These are phyloP conservation scores for Fusarium fracticaudum DNA, from an alignment of 2,329 filamentous ascomycete genomes.

Conservation along the genomic window DNA sequence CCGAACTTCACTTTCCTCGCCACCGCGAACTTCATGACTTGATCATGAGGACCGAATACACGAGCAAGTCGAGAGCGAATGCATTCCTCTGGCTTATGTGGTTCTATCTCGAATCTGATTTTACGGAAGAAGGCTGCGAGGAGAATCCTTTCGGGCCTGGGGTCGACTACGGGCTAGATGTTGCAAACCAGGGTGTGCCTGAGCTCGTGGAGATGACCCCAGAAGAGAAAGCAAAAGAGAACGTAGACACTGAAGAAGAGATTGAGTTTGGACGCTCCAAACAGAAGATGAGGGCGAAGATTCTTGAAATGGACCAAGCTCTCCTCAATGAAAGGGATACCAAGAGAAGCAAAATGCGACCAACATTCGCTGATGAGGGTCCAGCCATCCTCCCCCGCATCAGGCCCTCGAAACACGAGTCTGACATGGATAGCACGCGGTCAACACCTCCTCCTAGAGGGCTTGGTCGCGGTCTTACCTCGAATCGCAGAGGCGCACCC, in stretches of 20 bases:
- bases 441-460: slow-evolving; percentile 55
- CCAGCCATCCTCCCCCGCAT: slow-evolving; percentile 70
- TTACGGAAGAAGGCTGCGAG: slow-evolving; percentile 84
- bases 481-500: slow-evolving; percentile 54
- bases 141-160: slow-evolving; percentile 89
- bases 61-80: slow-evolving; percentile 81
- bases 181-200: slow-evolving; percentile 76
- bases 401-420: slow-evolving; percentile 68
- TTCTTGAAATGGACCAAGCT: slow-evolving; percentile 78
- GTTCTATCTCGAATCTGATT: slow-evolving; percentile 98
- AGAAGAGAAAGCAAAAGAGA: slow-evolving; percentile 74
- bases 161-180: slow-evolving; percentile 71
- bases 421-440: slow-evolving; percentile 56
- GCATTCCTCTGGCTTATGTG: slow-evolving; percentile 99
- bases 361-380: slow-evolving; percentile 59
- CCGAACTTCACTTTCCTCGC: slow-evolving; percentile 88
- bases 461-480: slow-evolving; percentile 42
- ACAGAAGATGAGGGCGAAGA: slow-evolving; percentile 77
- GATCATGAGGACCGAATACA: slow-evolving; percentile 88
- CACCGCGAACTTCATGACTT: slow-evolving; percentile 94
- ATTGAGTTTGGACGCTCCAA: slow-evolving; percentile 76
- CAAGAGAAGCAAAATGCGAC: slow-evolving; percentile 61
- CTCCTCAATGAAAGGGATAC: slow-evolving; percentile 70
- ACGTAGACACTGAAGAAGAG: slow-evolving; percentile 78
- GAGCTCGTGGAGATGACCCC: slow-evolving; percentile 70